These are phyloP conservation scores for Apiospora pterosperma DNA, from an alignment of 2,329 filamentous ascomycete species.

Conservation along the genomic window DNA sequence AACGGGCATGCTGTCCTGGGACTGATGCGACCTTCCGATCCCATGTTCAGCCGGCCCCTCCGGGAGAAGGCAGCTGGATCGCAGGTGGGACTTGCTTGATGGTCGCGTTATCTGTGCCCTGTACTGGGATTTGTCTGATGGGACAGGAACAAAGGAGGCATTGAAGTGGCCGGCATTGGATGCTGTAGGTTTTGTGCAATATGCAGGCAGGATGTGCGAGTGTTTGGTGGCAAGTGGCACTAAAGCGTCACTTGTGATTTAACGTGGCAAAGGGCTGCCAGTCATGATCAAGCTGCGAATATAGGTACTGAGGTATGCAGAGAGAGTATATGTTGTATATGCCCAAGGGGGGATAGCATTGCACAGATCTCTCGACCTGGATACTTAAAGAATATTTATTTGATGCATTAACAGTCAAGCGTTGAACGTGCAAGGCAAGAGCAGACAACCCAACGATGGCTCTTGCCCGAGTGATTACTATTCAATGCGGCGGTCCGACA, in stretches of 20 bases:
- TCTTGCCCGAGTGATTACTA: not conserved
- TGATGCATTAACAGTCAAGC: not conserved
- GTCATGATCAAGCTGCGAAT: not conserved
- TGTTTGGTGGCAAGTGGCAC: not conserved
- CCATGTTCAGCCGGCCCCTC: not conserved
- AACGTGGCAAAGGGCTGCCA: not conserved
- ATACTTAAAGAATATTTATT: not conserved
- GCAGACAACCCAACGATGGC: not conserved
- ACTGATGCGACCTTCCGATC: conserved; percentile 12
- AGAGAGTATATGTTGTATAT: not conserved
- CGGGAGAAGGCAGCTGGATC: not conserved
- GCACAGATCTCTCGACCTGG: not conserved
- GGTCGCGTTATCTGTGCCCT: not conserved
- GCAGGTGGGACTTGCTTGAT: not conserved
- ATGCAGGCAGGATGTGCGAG: not conserved
- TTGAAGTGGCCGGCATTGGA: not conserved
- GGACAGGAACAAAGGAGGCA: not conserved
- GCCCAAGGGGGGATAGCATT: not conserved
- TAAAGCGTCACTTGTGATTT: not conserved
- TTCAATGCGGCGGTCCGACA: not conserved
- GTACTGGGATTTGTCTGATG: not conserved
- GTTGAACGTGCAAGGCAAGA: not conserved
- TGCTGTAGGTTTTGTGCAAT: not conserved
- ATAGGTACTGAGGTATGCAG: not conserved
- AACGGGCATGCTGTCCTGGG: conserved; percentile 15